Evolutionary conservation across 148 eudicot species (phyloP).

Genomic region (Dianthus caryophyllus): DNA sequence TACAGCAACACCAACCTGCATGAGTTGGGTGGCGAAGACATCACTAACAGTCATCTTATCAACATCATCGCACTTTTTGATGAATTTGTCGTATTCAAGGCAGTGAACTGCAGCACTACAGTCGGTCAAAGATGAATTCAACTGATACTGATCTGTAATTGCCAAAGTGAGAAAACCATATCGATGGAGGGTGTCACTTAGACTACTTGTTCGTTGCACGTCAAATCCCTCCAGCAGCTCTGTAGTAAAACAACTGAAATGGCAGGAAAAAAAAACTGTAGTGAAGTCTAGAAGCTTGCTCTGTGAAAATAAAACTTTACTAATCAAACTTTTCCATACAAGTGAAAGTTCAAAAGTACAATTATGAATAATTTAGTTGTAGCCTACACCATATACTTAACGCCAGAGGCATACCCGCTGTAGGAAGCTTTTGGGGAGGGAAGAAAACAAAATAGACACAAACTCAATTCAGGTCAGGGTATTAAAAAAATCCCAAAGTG

Average conservation of each 20-base stretch:
- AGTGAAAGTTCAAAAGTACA: not conserved
- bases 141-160: conserved; percentile 46
- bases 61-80: conserved; percentile 53
- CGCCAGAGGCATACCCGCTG: not conserved
- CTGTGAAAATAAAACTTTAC: not conserved
- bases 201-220: conserved; percentile 77
- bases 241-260: conserved; percentile 84
- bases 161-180: conserved; percentile 73
- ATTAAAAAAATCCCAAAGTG: not conserved
- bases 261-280: conserved; percentile 1
- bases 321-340: not conserved
- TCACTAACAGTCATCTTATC: conserved; percentile 89
- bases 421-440: not conserved
- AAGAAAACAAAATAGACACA: conserved; percentile 1
- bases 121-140: conserved; percentile 28
- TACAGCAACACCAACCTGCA: conserved; percentile 59
- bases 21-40: conserved; percentile 82
- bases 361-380: not conserved
- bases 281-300: not conserved
- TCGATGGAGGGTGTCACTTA: conserved; percentile 73
- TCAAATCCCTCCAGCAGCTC: conserved; percentile 92
- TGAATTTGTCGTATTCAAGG: conserved; percentile 45
- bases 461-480: not conserved
- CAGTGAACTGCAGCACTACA: conserved; percentile 31
- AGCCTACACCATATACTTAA: no score